Evolutionary conservation across 2,329 filamentous ascomycete species (phyloP), one percentile per base, ranked within the genome.

Genomic region (Mycosphaerella arachidis): DNA sequence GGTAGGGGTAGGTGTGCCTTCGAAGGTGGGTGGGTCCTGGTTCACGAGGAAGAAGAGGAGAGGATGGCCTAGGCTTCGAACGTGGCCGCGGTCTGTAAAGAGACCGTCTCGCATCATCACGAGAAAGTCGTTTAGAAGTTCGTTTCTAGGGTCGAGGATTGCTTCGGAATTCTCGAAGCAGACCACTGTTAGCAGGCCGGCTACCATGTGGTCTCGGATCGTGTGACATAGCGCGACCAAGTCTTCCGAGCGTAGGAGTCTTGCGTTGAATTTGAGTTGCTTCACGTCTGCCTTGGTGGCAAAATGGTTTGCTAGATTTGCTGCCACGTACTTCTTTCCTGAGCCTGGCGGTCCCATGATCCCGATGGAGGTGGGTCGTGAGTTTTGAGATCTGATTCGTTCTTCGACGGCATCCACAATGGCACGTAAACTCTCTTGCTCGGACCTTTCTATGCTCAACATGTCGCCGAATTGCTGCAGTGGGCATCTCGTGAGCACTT

Each of bases 11-110:
- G 67, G 67, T 4, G 68, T 64, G 40, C 57, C 58, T 20, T 69
- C 67, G n/a, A 67, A 51, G 31, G 58, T 56, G 12, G 65, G 56
- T 12, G 58, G 40, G n/a, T 72, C 68, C 55, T 70, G 67, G 37
- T 73, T 71, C 20, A 72, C 66, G 9, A 72, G 62, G 60, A 72
- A 72, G 59, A 72, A 70, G 16, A 73, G 62, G 2, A 73, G 59
- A 9, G 69, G 70, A 45, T 64, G 61, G 9, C 71, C 71, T 3
- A 72, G 55, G 9, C 55, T 64, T 13, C 66, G 66, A 10, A 70
- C 63, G 30, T 68, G 68, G 8, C 68, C 70, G 18, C 63, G 43
- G 43, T 73, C 71, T 2, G 62, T 67, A 59, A 72, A 73, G 12
- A 61, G 63, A 13, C 71, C 71, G 48, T 70, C 67, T 13, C 67